Evolutionary conservation across 306 rosid species (phyloP).

Genomic region (Casuarina equisetifolia): DNA sequence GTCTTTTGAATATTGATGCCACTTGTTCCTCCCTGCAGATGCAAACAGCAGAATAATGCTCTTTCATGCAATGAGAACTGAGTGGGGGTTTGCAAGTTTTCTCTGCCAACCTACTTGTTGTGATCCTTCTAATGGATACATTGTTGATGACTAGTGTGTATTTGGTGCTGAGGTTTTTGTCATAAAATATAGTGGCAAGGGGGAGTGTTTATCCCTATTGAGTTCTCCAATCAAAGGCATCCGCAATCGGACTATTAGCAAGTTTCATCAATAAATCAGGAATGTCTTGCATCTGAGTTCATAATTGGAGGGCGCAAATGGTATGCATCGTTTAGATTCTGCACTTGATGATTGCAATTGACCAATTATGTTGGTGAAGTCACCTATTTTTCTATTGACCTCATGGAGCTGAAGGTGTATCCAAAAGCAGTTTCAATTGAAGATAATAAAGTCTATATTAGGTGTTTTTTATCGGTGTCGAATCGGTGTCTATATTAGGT

Average conservation of each 20-base stretch:
- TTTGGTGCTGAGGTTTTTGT: constrained; percentile 17
- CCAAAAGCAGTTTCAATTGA: background rate
- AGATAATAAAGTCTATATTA: background rate
- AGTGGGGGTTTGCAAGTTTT: constrained; percentile 9
- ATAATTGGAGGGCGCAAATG: constrained; percentile 12
- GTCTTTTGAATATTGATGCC: background rate
- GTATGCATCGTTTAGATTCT: background rate
- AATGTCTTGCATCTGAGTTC: background rate
- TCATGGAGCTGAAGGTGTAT: background rate
- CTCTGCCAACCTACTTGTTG: background rate
- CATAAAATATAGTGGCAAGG: constrained; percentile 1
- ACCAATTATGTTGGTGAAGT: background rate
- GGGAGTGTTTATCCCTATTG: constrained; percentile 6
- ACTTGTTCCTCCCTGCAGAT: background rate
- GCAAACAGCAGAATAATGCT: background rate
- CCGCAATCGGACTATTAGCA: background rate
- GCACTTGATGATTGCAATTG: background rate
- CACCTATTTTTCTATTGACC: background rate
- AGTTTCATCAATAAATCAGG: background rate
- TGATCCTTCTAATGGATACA: constrained; percentile 10
- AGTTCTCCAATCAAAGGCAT: background rate
- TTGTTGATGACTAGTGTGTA: constrained; percentile 11
- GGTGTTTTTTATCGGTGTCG: background rate
- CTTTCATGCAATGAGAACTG: background rate
- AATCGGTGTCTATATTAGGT: background rate